phyloP scores from a whole-genome alignment of 2,329 filamentous ascomycete species.

The Fusarium miscanthi region DNA sequence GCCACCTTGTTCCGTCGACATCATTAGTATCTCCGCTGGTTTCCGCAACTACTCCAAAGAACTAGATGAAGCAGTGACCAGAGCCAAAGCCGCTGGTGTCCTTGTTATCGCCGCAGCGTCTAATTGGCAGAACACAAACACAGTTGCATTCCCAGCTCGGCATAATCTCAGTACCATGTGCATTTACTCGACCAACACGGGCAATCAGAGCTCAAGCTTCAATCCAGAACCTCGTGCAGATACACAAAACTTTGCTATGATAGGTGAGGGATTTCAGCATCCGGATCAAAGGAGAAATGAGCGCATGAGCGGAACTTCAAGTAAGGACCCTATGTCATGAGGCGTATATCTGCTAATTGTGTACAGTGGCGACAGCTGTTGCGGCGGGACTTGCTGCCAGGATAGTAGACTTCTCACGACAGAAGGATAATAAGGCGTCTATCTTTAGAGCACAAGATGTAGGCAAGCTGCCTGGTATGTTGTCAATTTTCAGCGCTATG shows the following conservation, averaged over 20 bases:
- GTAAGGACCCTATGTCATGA: background rate
- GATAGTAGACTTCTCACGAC: background rate
- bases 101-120: rapidly evolving
- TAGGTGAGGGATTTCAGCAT: rapidly evolving
- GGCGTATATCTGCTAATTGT: rapidly evolving
- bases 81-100: rapidly evolving
- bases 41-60: background rate
- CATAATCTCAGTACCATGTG: background rate
- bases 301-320: rapidly evolving
- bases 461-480: rapidly evolving
- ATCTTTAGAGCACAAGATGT: background rate
- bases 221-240: rapidly evolving
- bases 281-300: background rate
- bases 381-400: rapidly evolving
- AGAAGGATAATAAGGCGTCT: rapidly evolving
- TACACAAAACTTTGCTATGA: rapidly evolving
- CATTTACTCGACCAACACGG: background rate
- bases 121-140: background rate
- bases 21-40: background rate
- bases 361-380: background rate
- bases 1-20: rapidly evolving
- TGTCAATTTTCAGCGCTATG: background rate
- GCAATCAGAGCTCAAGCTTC: background rate
- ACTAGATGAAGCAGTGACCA: rapidly evolving
- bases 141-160: rapidly evolving